These are phyloP conservation scores for Camelina sativa DNA, from an alignment of 345 rosid genomes.

Conservation along the genomic window DNA sequence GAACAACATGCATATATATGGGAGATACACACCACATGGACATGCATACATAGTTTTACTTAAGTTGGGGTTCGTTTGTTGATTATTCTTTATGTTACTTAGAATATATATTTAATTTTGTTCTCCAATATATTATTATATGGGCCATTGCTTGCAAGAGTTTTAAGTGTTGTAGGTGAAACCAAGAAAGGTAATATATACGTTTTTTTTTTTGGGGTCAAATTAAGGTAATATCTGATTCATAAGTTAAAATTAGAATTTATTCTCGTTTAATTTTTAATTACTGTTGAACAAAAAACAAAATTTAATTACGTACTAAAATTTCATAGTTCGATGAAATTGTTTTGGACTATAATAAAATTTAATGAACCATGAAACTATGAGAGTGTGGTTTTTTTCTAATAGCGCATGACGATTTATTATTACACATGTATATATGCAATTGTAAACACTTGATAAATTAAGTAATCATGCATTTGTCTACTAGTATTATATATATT, in stretches of 20 bases:
- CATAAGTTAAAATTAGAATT: neutral
- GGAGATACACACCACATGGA: neutral
- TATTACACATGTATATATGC: neutral
- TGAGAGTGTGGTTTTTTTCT: too few relatives aligned
- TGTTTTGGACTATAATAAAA: neutral
- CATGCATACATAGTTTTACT: neutral
- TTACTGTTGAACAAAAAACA: neutral
- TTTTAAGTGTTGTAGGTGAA: slow-evolving; percentile 30
- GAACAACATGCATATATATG: neutral
- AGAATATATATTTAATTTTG: slow-evolving; percentile 9
- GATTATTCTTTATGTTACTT: neutral
- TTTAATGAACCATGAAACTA: neutral
- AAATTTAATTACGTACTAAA: neutral
- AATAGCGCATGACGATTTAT: neutral
- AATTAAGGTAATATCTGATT: neutral
- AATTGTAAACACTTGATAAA: neutral
- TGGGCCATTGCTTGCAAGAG: slow-evolving; percentile 27
- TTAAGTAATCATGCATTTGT: too few relatives aligned
- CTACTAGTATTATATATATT: too few relatives aligned
- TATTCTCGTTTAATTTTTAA: neutral
- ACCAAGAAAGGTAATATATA: slow-evolving; percentile 7
- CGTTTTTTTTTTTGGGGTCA: too few relatives aligned
- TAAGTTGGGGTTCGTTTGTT: neutral
- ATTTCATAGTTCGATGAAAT: neutral
- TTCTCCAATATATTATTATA: slow-evolving; percentile 30